Evolutionary conservation across 2,329 filamentous ascomycete species (phyloP), one percentile per base, ranked within the genome.

Genomic region (Dactylellina parvicollis): DNA sequence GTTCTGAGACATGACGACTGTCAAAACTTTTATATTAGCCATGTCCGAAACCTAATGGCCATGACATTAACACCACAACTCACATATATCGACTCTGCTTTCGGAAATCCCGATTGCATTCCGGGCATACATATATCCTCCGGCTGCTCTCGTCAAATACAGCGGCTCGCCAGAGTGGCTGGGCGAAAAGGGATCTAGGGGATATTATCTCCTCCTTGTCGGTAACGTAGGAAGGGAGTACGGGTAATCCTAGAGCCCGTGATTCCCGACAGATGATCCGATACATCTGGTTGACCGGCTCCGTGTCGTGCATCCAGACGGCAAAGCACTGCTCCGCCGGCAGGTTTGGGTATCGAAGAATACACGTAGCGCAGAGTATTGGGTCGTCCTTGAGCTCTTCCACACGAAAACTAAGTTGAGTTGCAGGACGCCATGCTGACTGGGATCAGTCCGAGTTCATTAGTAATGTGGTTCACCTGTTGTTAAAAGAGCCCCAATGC

Each of bases 41-140:
- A 44, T n/a, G 16, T 8, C 10, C 40, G 28, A 26, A n/a, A 50
- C 2, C 26, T 2, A 20, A 38, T 10, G 14, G 16, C 2, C 9
- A 28, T 18, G 9, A n/a, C n/a, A n/a, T n/a, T n/a, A n/a, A n/a
- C n/a, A n/a, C n/a, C n/a, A n/a, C 16, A 18, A 38, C 69, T 56
- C 54, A 73, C 69, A 66, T 73, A 30, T 73, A 73, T 49, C 69
- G 24, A 30, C 69, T 73, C 22, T 73, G 69, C 14, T 73, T 73
- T 20, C 54, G 24, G 20, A 73, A 73, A 7, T 73, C 69, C 8
- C 57, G 59, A 12, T 59, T 16, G 20, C 69, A 73, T 26, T 73
- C 60, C 0, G 69, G 69, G 22, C 69, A 73, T n/a, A 61, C 56
- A 32, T 73, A 73, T 16, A 66, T 55, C 40, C 69, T 73, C 18